These are phyloP conservation scores for Fusarium sp. DNA, from an alignment of 2,329 filamentous ascomycete species.

Conservation along the genomic window DNA sequence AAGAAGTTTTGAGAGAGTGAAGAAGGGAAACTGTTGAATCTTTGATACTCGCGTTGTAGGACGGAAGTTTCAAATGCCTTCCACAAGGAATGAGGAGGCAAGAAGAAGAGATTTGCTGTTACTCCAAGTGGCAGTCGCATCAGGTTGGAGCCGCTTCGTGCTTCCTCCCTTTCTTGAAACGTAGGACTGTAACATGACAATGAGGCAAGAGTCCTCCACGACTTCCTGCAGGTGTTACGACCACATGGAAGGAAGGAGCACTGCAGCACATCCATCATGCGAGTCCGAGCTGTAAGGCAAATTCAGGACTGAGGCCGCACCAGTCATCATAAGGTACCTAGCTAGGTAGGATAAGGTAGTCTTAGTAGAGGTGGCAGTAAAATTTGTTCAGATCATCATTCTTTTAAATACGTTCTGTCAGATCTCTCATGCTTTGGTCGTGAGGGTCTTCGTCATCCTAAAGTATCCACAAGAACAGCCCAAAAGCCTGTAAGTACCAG, in stretches of 20 bases:
- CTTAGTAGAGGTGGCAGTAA: no score
- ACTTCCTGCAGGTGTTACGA: background rate
- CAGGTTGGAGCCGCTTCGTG: background rate
- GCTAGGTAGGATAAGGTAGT: background rate
- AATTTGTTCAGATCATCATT: background rate
- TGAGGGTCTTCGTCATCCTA: conserved; percentile 3
- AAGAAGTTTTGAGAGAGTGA: conserved; percentile 10
- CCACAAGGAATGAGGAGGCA: conserved; percentile 7
- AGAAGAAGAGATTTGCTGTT: conserved; percentile 5
- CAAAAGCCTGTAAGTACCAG: conserved; percentile 11
- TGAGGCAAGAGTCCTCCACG: background rate
- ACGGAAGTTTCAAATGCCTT: conserved; percentile 30
- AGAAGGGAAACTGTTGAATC: conserved; percentile 10
- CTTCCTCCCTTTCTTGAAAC: conserved; percentile 1
- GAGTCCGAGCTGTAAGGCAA: background rate
- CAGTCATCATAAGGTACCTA: no score
- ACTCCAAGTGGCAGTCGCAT: conserved; percentile 21
- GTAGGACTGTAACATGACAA: conserved; percentile 11
- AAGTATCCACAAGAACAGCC: conserved; percentile 17
- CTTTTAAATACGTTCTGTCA: conserved; percentile 7
- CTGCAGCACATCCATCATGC: background rate
- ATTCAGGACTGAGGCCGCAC: background rate
- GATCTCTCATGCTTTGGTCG: conserved; percentile 16
- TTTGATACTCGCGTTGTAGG: conserved; percentile 14
- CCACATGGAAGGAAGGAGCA: background rate